Evolutionary conservation across 2,329 filamentous ascomycete genomes (phyloP), one percentile per base, ranked within the genome.

Genomic region (Talaromyces sp.): DNA sequence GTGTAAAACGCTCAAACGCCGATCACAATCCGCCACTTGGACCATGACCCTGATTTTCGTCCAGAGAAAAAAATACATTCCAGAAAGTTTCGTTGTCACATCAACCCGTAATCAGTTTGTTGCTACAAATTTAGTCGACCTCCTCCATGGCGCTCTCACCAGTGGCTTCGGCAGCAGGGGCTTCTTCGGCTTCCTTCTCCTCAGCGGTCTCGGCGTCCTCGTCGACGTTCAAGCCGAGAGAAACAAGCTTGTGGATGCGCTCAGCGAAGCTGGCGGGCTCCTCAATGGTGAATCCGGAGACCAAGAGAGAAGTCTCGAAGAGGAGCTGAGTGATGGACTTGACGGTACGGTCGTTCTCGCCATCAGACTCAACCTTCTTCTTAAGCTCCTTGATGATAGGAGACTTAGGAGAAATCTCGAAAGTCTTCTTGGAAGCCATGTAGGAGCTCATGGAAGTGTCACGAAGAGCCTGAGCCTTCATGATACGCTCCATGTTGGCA

Each of bases 351-450:
- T 98, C 95, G 81, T 93, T 94, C 90, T 97, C 94, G 70, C 95
- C 95, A 76, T 99, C 95, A 67, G 89, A 79, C 87, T 98, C 95
- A 68, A 98, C 92, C 92, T 99, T 99, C 85, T 90, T 93, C 92
- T 96, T 97, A 77, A 99, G 90, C 88, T 98, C 95, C 89, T 96
- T 91, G 86, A 99, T 89, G 82, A 99, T 99, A 71, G 92, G 79
- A 75, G 92, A 97, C 87, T 95, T 94, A 81, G 95, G 95, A n/a
- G 95, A 98, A 83, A 99, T 98, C 87, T 99, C 95, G 74, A 99
- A 98, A 37, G 95, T 99, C 92, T 99, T 99, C 93, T 99, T 99
- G 80, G 94, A 98, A 72, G 92, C 96, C 95, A 99, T 99, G 91
- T 99, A 99, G 75, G 92, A 96, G 83, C 88, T 92, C 95, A 99